These are phyloP conservation scores for Naganishia albida DNA, from an alignment of 1,284 basidiomycete genomes.

Conservation along the genomic window DNA sequence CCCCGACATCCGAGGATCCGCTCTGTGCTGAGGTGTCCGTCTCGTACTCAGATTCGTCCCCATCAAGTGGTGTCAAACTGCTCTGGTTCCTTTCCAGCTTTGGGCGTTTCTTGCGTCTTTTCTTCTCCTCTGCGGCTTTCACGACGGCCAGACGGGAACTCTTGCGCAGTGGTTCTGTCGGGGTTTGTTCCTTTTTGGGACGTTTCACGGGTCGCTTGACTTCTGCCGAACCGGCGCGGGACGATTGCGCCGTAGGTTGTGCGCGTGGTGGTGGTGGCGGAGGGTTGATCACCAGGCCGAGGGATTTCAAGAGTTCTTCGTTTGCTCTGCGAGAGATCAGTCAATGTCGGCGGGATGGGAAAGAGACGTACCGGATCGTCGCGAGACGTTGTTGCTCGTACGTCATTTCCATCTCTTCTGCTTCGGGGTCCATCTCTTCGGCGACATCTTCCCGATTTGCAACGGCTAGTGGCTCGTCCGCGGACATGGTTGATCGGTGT, in stretches of 20 bases:
- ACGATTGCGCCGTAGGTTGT: slow-evolving; percentile 25
- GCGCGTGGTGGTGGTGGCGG: slow-evolving; percentile 22
- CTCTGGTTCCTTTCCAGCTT: background rate
- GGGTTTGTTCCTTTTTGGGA: slow-evolving; percentile 7
- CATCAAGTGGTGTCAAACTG: slow-evolving; percentile 6
- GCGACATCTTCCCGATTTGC: background rate
- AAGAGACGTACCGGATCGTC: slow-evolving; percentile 51
- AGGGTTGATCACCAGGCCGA: slow-evolving; percentile 38
- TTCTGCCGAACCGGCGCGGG: slow-evolving; percentile 30
- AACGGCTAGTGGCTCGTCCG: background rate
- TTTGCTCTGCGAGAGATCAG: slow-evolving; percentile 35
- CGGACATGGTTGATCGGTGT: background rate
- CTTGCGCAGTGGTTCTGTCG: slow-evolving; percentile 2
- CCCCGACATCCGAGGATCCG: background rate
- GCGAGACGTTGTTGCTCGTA: slow-evolving; percentile 49
- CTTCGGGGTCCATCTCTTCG: slow-evolving; percentile 9
- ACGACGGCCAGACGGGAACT: slow-evolving; percentile 4
- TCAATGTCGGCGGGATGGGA: slow-evolving; percentile 35
- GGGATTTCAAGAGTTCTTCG: slow-evolving; percentile 39
- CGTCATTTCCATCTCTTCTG: slow-evolving; percentile 26
- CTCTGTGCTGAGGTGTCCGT: slow-evolving; percentile 1
- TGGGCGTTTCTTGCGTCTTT: slow-evolving; percentile 5
- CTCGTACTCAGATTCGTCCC: slow-evolving; percentile 24
- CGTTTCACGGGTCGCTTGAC: slow-evolving; percentile 28
- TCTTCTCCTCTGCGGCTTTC: slow-evolving; percentile 7